These are phyloP conservation scores for Austroboletus olivaceoglutinosus DNA, from an alignment of 1,284 basidiomycete genomes.

Conservation along the genomic window DNA sequence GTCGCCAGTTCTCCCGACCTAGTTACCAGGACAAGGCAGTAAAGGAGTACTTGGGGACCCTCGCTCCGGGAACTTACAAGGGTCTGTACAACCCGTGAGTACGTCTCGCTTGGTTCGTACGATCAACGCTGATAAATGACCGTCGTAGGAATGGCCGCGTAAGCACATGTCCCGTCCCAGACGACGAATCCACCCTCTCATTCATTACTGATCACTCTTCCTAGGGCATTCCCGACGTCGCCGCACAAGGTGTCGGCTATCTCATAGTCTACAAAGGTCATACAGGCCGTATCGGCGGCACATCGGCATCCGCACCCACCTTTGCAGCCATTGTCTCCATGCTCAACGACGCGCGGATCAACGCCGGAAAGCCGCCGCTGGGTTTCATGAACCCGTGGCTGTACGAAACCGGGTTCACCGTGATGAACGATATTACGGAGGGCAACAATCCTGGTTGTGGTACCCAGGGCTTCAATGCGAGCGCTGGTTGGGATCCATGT, in stretches of 20 bases:
- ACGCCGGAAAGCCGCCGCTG: conserved; percentile 41
- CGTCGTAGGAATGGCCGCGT: no score
- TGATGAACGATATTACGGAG: conserved; percentile 50
- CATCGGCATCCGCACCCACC: conserved; percentile 41
- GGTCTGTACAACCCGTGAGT: conserved; percentile 50
- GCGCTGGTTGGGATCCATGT: conserved; percentile 48
- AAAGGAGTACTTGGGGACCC: conserved; percentile 39
- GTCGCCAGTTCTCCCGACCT: conserved; percentile 20
- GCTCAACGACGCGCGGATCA: conserved; percentile 59
- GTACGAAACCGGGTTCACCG: conserved; percentile 39
- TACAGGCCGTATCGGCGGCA: conserved; percentile 38
- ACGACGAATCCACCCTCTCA: conserved; percentile 33
- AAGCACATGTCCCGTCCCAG: background rate
- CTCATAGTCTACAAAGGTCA: conserved; percentile 10
- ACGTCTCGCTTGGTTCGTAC: no score
- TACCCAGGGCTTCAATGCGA: conserved; percentile 48
- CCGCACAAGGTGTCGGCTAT: conserved; percentile 43
- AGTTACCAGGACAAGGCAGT: conserved; percentile 15
- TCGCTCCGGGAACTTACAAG: conserved; percentile 48
- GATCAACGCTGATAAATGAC: no score
- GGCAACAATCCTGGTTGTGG: conserved; percentile 61
- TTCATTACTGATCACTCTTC: background rate
- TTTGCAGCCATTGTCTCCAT: conserved; percentile 46
- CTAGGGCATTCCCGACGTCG: conserved; percentile 59
- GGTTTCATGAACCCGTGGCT: conserved; percentile 64